These are phyloP conservation scores for Lasiodiplodia hormozganensis DNA, from an alignment of 2,329 filamentous ascomycete species.

Conservation along the genomic window DNA sequence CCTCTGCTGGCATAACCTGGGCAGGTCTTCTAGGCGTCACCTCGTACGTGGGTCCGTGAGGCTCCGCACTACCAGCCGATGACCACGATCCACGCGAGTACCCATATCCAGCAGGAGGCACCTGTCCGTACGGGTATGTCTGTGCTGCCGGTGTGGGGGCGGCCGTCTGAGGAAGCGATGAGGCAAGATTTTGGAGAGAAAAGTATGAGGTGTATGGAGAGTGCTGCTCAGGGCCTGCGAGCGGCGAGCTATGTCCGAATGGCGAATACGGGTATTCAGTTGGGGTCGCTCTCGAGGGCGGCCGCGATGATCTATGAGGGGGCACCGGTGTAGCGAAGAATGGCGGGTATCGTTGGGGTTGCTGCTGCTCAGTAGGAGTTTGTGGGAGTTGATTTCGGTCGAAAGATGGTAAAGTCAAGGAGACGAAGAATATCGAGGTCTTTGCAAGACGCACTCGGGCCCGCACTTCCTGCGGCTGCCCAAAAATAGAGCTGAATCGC, in stretches of 20 bases:
- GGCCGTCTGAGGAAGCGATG: constrained; percentile 9
- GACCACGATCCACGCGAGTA: constrained; percentile 21
- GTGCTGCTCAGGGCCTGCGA: constrained; percentile 11
- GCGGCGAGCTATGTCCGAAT: constrained; percentile 15
- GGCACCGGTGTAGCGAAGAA: constrained; percentile 15
- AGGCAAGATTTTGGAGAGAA: constrained; percentile 8
- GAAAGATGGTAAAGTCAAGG: constrained; percentile 36
- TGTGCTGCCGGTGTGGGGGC: not conserved
- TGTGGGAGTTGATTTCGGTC: constrained; percentile 2
- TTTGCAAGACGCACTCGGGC: constrained; percentile 46
- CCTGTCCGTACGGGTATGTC: constrained; percentile 12
- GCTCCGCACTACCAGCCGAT: constrained; percentile 12
- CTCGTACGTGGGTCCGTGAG: not conserved
- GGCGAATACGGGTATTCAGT: constrained; percentile 19
- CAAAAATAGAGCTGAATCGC: constrained; percentile 22
- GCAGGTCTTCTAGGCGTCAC: constrained; percentile 2
- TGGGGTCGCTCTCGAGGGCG: constrained; percentile 10
- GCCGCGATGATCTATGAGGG: constrained; percentile 6
- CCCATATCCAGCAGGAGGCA: not conserved
- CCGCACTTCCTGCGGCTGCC: constrained; percentile 35
- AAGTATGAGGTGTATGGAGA: constrained; percentile 27
- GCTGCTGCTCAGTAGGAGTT: constrained; percentile 9
- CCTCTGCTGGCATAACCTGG: not conserved
- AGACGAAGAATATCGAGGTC: constrained; percentile 45
- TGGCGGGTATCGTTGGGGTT: constrained; percentile 2